A percentile compares a stretch with the other conserved stretches of the same genome.
Evolutionary conservation across 352 stramenopile genomes (phyloP).

Genomic region (Globisporangium cystogenes): DNA sequence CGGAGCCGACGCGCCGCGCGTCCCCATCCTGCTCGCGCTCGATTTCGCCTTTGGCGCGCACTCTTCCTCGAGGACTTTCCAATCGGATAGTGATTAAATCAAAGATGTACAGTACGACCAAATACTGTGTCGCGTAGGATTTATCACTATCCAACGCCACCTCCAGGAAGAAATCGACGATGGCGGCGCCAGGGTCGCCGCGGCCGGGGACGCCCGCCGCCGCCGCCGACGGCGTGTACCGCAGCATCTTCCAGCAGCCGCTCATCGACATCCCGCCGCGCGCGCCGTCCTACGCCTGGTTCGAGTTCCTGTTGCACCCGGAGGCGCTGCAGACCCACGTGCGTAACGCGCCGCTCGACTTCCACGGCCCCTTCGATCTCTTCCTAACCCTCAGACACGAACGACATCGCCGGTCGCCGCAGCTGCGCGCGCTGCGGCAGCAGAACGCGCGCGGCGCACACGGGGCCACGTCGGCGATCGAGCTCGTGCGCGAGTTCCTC

Average conservation of each 20-base stretch:
- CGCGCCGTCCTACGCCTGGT: constrained; percentile 74
- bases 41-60: too few relatives aligned
- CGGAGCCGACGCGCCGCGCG: background rate
- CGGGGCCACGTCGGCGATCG: constrained; percentile 62
- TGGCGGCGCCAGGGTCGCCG: constrained; percentile 49
- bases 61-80: too few relatives aligned
- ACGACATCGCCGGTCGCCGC: background rate
- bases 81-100: too few relatives aligned
- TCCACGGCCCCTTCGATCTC: too few relatives aligned
- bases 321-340: constrained; percentile 71
- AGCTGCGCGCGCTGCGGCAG: constrained; percentile 46
- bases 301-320: constrained; percentile 81
- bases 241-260: constrained; percentile 80
- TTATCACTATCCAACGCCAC: too few relatives aligned
- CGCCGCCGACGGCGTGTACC: constrained; percentile 71
- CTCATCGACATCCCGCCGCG: constrained; percentile 62
- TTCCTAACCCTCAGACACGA: too few relatives aligned
- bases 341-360: constrained; percentile 14
- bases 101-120: too few relatives aligned
- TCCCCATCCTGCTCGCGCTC: too few relatives aligned
- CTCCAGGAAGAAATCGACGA: too few relatives aligned
- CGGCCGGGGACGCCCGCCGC: constrained; percentile 23
- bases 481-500: constrained; percentile 78
- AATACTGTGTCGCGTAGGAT: too few relatives aligned
- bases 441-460: constrained; percentile 40